Conservation (phyloP, 768 basidiomycete species). For the Sistotremastrum niveocremeum region DNA sequence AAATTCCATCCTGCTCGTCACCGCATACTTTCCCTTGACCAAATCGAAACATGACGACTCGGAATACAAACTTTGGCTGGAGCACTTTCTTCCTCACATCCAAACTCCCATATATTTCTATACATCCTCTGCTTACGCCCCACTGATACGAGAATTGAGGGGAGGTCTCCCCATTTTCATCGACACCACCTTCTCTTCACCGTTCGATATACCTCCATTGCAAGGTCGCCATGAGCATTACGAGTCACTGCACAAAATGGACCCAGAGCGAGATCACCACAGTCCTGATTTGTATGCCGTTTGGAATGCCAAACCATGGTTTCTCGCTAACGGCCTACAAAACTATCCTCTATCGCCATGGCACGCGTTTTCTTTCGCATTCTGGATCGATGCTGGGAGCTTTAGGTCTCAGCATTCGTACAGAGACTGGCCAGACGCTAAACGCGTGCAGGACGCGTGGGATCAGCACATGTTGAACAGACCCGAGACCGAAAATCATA, state of each 20-base stretch:
- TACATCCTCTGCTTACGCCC: conserved; percentile 27
- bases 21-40: conserved; percentile 38
- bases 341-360: conserved; percentile 12
- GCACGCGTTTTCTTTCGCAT: conserved; percentile 34
- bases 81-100: conserved; percentile 28
- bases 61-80: conserved; percentile 34
- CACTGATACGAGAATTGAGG: conserved; percentile 19
- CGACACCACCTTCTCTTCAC: conserved; percentile 31
- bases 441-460: conserved; percentile 28
- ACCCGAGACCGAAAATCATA: conserved; percentile 14
- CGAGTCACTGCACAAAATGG: conserved; percentile 27
- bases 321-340: conserved; percentile 28
- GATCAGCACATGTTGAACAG: conserved; percentile 14
- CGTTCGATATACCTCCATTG: conserved; percentile 37
- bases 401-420: conserved; percentile 33
- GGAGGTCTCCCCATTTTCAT: conserved; percentile 24
- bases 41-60: conserved; percentile 34
- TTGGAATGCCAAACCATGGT: conserved; percentile 42
- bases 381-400: conserved; percentile 46
- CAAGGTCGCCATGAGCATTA: conserved; percentile 21
- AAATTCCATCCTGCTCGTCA: conserved; percentile 31
- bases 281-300: conserved; percentile 39
- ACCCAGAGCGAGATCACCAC: conserved; percentile 30
- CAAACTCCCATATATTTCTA: conserved; percentile 43
- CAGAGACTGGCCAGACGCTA: conserved; percentile 32